Evolutionary conservation across 495 filamentous ascomycete genomes (phyloP).

Genomic region (Penicillium atrosanguineum): DNA sequence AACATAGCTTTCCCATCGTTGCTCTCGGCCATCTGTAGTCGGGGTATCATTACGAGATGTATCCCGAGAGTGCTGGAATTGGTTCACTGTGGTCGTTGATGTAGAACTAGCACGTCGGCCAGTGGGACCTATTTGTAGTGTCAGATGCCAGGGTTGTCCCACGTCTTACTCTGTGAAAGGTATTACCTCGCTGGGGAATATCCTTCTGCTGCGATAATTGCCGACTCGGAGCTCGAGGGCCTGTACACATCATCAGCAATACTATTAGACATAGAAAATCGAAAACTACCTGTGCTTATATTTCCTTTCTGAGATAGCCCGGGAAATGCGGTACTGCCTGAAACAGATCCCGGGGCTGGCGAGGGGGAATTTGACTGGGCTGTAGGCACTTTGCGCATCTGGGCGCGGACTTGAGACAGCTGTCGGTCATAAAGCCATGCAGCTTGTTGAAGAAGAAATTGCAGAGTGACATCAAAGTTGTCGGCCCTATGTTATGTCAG

Average conservation of each 20-base stretch:
- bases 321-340: slow-evolving; percentile 47
- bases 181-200: slow-evolving; percentile 46
- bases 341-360: slow-evolving; percentile 48
- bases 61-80: slow-evolving; percentile 26
- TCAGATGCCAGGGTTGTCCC: slow-evolving; percentile 1
- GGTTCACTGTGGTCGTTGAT: slow-evolving; percentile 51
- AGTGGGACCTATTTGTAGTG: slow-evolving; percentile 14
- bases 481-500: slow-evolving; percentile 47
- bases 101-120: slow-evolving; percentile 54
- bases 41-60: slow-evolving; percentile 48
- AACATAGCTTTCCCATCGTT: slow-evolving; percentile 35
- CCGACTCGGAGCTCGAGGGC: slow-evolving; percentile 55
- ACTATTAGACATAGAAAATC: neutral
- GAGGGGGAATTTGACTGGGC: slow-evolving; percentile 45
- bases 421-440: slow-evolving; percentile 94
- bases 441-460: slow-evolving; percentile 90
- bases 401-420: slow-evolving; percentile 80
- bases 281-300: slow-evolving; percentile 52
- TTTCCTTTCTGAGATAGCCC: slow-evolving; percentile 58
- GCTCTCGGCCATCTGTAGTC: slow-evolving; percentile 33
- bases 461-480: slow-evolving; percentile 70
- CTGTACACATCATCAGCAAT: slow-evolving; percentile 29
- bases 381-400: slow-evolving; percentile 75
- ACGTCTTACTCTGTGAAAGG: neutral
- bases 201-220: slow-evolving; percentile 64